Evolutionary conservation across 495 filamentous ascomycete species (phyloP), one percentile per base, ranked within the genome.

Genomic region (Neurospora sp.): DNA sequence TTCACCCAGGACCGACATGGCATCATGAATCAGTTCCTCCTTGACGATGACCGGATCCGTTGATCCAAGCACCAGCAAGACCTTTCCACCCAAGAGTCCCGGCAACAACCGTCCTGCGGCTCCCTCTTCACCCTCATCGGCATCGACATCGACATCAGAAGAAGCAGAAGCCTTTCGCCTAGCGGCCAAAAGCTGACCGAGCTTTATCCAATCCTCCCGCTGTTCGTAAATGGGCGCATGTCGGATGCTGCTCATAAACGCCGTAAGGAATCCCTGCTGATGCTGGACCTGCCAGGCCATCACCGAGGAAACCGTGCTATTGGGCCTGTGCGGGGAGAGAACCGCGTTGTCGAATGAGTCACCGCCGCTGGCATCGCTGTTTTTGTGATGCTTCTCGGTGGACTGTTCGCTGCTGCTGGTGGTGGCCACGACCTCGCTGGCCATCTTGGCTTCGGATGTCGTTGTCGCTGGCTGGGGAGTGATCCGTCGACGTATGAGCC

Each of bases 181-280:
- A 38, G 70, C 79, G 14, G 83, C 81, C 40, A 92, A 80, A 39
- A 85, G 79, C 23, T 74, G 73, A 2, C 88, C 88, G 44, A 94
- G 83, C 6, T 81, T 82, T 23, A 77, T 75, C 92, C 92, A 95
- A 35, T 85, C 81, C 70, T 82, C 77, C n/a, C 83, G 79, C 77
- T 86, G 84, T n/a, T 85, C 85, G 77, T 86, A 84, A n/a, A 90
- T 82, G 9, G 88, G 87, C 6, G 86, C 85, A 71, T 86, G 76
- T 27, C 83, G 79, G 37, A 90, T 87, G 18, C 83, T 86, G 75
- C 83, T 85, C 76, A 89, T 82, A 75, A 90, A 91, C 39, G 86
- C 82, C 11, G 78, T 80, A 8, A 89, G 77, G 74, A 88, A 91
- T 9, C 89, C 90, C 20, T 79, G 66, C 75, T 91, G 88, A 42